Evolutionary conservation across 495 filamentous ascomycete species (phyloP).

Genomic region (Xeromyces bisporus): DNA sequence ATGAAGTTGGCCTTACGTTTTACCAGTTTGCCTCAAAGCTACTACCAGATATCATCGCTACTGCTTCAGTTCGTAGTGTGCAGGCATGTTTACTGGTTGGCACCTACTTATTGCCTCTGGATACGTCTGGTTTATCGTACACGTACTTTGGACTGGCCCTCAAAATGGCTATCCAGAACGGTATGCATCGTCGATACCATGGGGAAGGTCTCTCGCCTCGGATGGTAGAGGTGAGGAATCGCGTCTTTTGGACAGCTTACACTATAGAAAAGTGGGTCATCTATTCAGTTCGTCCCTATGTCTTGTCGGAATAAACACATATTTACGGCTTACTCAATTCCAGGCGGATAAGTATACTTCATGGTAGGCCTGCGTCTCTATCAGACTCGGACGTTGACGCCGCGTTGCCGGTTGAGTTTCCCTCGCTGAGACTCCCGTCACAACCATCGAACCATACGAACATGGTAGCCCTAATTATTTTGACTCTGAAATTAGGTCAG

Average conservation of each 20-base stretch:
- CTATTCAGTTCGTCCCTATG: background rate
- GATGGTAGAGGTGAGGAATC: conserved; percentile 30
- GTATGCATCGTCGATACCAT: conserved; percentile 35
- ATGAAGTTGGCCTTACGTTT: conserved; percentile 35
- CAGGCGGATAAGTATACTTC: conserved; percentile 27
- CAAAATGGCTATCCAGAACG: conserved; percentile 36
- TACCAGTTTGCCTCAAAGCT: conserved; percentile 34
- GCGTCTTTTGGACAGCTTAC: conserved; percentile 36
- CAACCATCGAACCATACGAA: conserved; percentile 29
- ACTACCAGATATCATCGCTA: conserved; percentile 37
- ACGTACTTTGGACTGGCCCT: conserved; percentile 34
- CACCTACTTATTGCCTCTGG: conserved; percentile 31
- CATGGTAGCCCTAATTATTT: conserved; percentile 27
- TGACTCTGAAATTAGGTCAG: conserved; percentile 30
- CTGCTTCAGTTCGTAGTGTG: conserved; percentile 33
- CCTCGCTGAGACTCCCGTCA: conserved; percentile 17
- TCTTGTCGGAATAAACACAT: background rate
- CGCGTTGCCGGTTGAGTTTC: conserved; percentile 28
- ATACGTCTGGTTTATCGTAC: conserved; percentile 33
- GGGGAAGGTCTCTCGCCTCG: conserved; percentile 26
- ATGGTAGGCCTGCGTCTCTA: conserved; percentile 30
- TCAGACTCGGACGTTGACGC: conserved; percentile 30
- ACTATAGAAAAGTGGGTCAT: conserved; percentile 29
- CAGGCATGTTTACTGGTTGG: conserved; percentile 35
- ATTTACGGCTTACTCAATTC: conserved; percentile 4